Evolutionary conservation across 2,329 filamentous ascomycete species (phyloP).

Genomic region (Lasiodiplodia sp.): DNA sequence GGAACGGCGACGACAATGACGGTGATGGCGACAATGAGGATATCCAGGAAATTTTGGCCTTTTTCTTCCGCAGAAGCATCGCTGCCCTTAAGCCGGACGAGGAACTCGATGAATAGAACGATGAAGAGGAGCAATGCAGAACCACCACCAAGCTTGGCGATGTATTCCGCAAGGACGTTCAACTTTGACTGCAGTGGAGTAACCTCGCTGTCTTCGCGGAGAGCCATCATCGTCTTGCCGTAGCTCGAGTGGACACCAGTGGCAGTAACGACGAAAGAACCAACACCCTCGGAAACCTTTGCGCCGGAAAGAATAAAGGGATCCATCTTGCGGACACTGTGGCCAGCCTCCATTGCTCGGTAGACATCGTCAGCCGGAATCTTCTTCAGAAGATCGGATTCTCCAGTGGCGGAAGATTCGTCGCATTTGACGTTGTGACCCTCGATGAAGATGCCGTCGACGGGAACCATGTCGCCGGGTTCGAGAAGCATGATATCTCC

Average conservation of each 20-base stretch:
- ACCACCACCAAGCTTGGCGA: constrained; percentile 78
- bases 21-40: constrained; percentile 70
- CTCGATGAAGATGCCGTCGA: constrained; percentile 73
- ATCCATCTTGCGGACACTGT: constrained; percentile 71
- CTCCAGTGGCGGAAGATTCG: constrained; percentile 78
- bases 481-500: constrained; percentile 78
- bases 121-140: constrained; percentile 83
- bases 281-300: constrained; percentile 78
- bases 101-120: constrained; percentile 84
- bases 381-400: constrained; percentile 77
- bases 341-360: constrained; percentile 67
- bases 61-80: constrained; percentile 68
- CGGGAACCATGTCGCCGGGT: constrained; percentile 75
- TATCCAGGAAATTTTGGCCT: constrained; percentile 72
- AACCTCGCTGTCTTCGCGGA: constrained; percentile 77
- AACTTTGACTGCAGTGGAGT: constrained; percentile 81
- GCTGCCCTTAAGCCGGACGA: constrained; percentile 69
- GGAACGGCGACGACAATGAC: constrained; percentile 74
- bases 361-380: constrained; percentile 70
- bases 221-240: constrained; percentile 79
- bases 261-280: constrained; percentile 77
- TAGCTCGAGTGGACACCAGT: constrained; percentile 77
- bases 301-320: constrained; percentile 89
- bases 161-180: constrained; percentile 79
- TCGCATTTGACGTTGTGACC: constrained; percentile 74